Evolutionary conservation across 2,329 filamentous ascomycete genomes (phyloP), one percentile per base, ranked within the genome.

Genomic region (Aspergillus luchuensis): DNA sequence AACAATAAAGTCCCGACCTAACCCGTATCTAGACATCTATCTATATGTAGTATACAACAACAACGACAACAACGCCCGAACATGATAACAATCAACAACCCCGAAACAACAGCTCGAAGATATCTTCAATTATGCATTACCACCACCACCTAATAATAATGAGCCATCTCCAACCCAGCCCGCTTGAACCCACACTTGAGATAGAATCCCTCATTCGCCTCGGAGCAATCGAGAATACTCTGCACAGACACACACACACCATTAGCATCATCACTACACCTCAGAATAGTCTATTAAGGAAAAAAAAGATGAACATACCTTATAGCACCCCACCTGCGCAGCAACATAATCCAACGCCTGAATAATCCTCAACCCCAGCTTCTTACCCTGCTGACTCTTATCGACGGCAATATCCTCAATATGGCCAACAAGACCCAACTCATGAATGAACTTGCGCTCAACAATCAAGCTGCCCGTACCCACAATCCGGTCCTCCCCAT

Each of bases 371-470:
- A 97, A 81, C 4, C 95, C 95, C 47, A 98, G 84, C 81, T 97
- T 97, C 86, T 98, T 97, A 69, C 95, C 95, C 79, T 98, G 95
- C 80, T 98, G 92, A 71, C 96, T 91, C 79, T 93, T 92, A 66
- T 91, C 88, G 39, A 99, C 93, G 17, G 94, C 93, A 75, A 99
- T 97, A 75, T 99, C 95, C 78, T 98, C 95, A 78, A 98, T 97
- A 79, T 98, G 95, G 11, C 94, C 95, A 25, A 97, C 94, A 68
- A 76, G 67, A 5, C 79, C 79, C 47, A 81, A 72, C 13, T 74
- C 72, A 61, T 81, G 79, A 50, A 81, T 81, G 63, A 81, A 81
- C 80, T 98, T 98, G 79, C 90, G 87, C 86, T 99, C 95, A 52
- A 97, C 91, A 67, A 98, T 86, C 77, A 98, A 79, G 38, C 90